Percentiles rank a stretch among this genome's conserved stretches.
Conservation (phyloP, 2,329 filamentous ascomycete species). For the Penicillium sp. region DNA sequence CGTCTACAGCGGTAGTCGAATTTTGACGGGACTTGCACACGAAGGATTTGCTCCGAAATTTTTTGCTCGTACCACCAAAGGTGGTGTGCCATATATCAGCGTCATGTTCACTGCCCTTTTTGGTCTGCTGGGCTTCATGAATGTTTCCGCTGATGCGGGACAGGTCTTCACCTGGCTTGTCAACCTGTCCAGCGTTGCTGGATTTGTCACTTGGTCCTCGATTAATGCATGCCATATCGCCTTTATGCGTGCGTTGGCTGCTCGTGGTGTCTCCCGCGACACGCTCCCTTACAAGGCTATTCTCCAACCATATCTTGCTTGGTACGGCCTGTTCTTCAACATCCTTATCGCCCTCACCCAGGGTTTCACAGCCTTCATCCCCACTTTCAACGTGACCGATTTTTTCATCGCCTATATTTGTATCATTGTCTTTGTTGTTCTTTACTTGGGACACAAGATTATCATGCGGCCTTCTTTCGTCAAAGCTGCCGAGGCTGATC, state of each 20-base stretch:
- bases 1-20: slow-evolving; percentile 59
- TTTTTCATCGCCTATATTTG: slow-evolving; percentile 70
- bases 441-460: slow-evolving; percentile 65
- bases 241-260: slow-evolving; percentile 62
- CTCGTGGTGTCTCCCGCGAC: slow-evolving; percentile 60
- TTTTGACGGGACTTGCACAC: slow-evolving; percentile 66
- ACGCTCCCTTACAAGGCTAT: slow-evolving; percentile 64
- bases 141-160: slow-evolving; percentile 63
- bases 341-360: slow-evolving; percentile 66
- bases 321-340: slow-evolving; percentile 68
- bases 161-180: slow-evolving; percentile 56
- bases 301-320: slow-evolving; percentile 65
- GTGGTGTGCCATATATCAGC: slow-evolving; percentile 49
- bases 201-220: slow-evolving; percentile 42
- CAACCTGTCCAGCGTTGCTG: slow-evolving; percentile 41
- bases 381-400: slow-evolving; percentile 57
- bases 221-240: slow-evolving; percentile 61
- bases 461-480: slow-evolving; percentile 42
- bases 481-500: slow-evolving; percentile 45
- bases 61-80: slow-evolving; percentile 45
- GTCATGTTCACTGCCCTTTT: slow-evolving; percentile 54
- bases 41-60: slow-evolving; percentile 49
- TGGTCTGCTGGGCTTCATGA: slow-evolving; percentile 70
- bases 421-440: slow-evolving; percentile 63
- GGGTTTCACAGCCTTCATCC: slow-evolving; percentile 69